phyloP scores from a whole-genome alignment of 768 basidiomycete genomes.

The Podaxis rugospora region DNA sequence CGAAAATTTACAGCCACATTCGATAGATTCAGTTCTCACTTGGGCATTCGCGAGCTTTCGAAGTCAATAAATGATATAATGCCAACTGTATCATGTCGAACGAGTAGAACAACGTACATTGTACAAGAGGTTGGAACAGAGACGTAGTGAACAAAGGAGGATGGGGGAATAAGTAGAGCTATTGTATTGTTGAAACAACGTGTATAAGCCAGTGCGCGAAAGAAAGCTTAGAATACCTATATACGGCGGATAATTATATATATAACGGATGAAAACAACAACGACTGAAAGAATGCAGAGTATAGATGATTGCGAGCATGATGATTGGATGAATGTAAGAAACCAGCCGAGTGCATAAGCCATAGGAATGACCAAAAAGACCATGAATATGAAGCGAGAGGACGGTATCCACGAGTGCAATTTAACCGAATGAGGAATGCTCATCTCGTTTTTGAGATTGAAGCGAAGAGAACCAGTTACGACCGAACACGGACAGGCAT shows the following conservation, averaged over 20 bases:
- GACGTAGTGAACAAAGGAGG: not conserved
- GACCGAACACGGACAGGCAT: constrained; percentile 8
- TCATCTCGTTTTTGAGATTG: not conserved
- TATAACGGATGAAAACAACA: constrained; percentile 5
- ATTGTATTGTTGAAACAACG: not conserved
- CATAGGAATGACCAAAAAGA: constrained; percentile 3
- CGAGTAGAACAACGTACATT: not conserved
- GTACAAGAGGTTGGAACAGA: not conserved
- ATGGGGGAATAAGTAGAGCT: not conserved
- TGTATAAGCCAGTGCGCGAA: not conserved
- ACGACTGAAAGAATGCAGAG: constrained; percentile 3
- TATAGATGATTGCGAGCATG: constrained; percentile 7
- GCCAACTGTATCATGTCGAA: not conserved
- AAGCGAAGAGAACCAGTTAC: not conserved
- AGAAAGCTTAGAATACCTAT: not conserved
- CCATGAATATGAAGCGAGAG: not conserved
- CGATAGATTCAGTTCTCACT: not conserved
- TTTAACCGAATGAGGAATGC: not conserved
- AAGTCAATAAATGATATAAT: not conserved
- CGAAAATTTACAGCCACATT: not conserved
- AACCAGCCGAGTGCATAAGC: constrained; percentile 9
- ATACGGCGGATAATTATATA: constrained; percentile 6
- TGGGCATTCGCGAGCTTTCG: not conserved
- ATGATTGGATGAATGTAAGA: not conserved
- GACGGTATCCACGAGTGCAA: not conserved